Evolutionary conservation across 2,329 filamentous ascomycete genomes (phyloP).

Genomic region (Thielaviopsis musarum): DNA sequence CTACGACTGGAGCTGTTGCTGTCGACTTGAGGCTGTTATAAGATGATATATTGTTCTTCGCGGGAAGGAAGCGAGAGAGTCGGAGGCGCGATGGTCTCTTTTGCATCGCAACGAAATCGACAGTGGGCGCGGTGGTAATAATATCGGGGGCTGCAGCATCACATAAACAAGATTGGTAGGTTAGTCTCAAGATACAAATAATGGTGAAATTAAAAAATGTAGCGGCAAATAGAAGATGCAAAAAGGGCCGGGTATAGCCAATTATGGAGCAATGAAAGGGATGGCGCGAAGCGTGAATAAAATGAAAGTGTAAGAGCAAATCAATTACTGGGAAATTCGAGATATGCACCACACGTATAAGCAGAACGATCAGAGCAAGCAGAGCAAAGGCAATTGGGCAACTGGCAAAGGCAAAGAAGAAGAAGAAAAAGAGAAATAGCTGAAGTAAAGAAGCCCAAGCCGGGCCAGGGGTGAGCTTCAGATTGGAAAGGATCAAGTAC

Average conservation of each 20-base stretch:
- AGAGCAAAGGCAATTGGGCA: not conserved
- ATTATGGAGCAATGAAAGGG: not conserved
- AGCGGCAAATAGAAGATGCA: not conserved
- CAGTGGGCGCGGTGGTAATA: slow-evolving; percentile 81
- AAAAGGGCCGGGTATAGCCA: not conserved
- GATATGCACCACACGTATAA: not conserved
- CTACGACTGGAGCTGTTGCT: not conserved
- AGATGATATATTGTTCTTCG: slow-evolving; percentile 26
- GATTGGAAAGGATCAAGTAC: not conserved
- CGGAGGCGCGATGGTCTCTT: slow-evolving; percentile 40
- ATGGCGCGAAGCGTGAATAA: not conserved
- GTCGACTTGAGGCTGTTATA: not conserved
- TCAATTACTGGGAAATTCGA: not conserved
- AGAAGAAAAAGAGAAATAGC: not conserved
- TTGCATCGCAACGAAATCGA: slow-evolving; percentile 35
- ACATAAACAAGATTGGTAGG: not conserved
- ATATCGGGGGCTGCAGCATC: slow-evolving; percentile 45
- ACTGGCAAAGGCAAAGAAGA: not conserved
- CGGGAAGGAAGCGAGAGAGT: slow-evolving; percentile 35
- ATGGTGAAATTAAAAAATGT: not conserved
- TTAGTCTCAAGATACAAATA: not conserved
- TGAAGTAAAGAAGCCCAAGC: not conserved
- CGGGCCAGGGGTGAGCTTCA: no score
- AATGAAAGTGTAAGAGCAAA: not conserved
- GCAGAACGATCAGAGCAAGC: not conserved